Evolutionary conservation across 1,139 yeast species (phyloP), one percentile per base, ranked within the genome.

Genomic region (Williopsis jadinii): DNA sequence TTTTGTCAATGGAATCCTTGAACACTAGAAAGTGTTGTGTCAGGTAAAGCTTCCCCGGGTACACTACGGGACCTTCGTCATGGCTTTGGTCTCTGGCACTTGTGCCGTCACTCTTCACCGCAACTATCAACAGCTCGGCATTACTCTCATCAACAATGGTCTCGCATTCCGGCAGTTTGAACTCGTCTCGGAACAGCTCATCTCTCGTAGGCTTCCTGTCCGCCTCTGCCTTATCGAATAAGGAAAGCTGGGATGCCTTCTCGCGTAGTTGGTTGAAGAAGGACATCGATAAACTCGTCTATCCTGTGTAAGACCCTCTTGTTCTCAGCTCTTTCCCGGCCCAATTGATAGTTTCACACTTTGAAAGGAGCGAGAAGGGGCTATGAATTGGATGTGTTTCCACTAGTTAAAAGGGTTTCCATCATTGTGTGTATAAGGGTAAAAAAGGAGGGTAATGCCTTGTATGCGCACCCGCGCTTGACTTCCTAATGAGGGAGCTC

Each of bases 1-100:
- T 71, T 36, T 71, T 68, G 55, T 87, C 95, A 49, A 77, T 78
- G 5, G 77, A 73, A 54, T 86, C 87, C 43, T 77, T 70, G 57
- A 88, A 88, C 29, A 86, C 76, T 39, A 92, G 58, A 58, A 80
- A 92, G 48, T 84, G 85, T 42, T 77, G 78, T 1, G 95, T 84
- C 35, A 90, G 61, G 51, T 67, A 81, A 13, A 90, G 53, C 50
- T 76, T 73, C 41, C 97, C 87, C 46, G 77, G 64, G 50, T 67
- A 62, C 40, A 69, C 61, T 51, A 58, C 59, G 9, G 38, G 34
- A 3, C 29, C 24, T 3, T 36, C 38, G 11, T 30, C 38, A 5
- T 34, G 30, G 19, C 13, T 12, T 11, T 27, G 30, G 8, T 15
- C 37, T n/a, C 30, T 13, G 36, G 59, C 62, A 24, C 51, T 51